Base-by-base conservation (phyloP, 2,329 filamentous ascomycete species). In the Neoascochyta sp. region DNA sequence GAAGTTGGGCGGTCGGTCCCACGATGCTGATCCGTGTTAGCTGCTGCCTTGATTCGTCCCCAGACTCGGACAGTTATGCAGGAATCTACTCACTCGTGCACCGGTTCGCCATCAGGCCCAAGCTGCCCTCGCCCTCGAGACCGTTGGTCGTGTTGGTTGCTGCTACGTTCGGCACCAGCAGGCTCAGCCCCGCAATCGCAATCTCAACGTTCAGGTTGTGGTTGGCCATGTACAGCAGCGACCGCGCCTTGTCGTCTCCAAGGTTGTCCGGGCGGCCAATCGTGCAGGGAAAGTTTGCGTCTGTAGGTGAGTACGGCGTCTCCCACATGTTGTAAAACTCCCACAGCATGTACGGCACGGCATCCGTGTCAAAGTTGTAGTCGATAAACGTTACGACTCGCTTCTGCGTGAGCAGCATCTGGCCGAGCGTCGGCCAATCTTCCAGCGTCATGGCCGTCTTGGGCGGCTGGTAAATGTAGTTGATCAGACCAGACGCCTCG, bases 321-420 rank as follows among this genome's bases (percentile, higher is more conserved):
- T 95, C 89, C 85, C 86, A 95, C 66, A 94, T 75, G 55, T 94
- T 84, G 10, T 78, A 79, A 66, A 95, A 95, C 63, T 95, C 75
- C 63, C 95, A 88, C 17, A 95, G 71, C 31, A 95, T 74, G 75
- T 86, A 95, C 0, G 89, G 88, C 12, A 87, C 82, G 9, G 73
- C 73, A 0, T 73, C 76, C 61, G 92, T 85, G 60, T 95, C 80
- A 47, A 85, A 86, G 47, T 58, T 55, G 43, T 65, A 66, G 36
- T 66, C 63, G 32, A 66, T 57, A 27, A 65, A 64, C 1, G 61
- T 54, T 22, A 66, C 54, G 16, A 66, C 57, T 5, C 63, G 54
- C 41, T 64, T 60, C 11, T 51, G 45, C 7, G 36, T 40, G 11
- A 65, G 35, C 24, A 66, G 62, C 33, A 66, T 79, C 33, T 83